A percentile compares a stretch with the other conserved stretches of the same genome.
Evolutionary conservation across 257 asterid genomes (phyloP).

Genomic region (Ophiorrhiza pumila): DNA sequence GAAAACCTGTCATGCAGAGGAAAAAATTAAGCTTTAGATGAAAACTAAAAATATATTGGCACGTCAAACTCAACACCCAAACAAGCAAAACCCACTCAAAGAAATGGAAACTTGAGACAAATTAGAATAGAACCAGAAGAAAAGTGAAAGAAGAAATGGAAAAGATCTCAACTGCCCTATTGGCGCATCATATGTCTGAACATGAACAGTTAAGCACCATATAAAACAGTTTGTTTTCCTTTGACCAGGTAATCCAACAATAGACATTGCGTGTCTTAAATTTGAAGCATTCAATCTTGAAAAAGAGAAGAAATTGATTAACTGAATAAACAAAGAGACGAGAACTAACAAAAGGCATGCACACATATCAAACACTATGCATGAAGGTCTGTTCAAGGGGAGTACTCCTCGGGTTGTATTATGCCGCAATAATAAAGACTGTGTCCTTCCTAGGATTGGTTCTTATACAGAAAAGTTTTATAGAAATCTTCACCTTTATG

Average conservation of each 20-base stretch:
- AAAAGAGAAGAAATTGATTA: neutral
- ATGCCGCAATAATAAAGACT: neutral
- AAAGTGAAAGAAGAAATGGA: neutral
- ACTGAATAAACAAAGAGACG: neutral
- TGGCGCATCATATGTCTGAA: neutral
- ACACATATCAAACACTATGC: neutral
- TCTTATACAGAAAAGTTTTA: neutral
- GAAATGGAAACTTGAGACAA: neutral
- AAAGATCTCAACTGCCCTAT: neutral
- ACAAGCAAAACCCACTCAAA: neutral
- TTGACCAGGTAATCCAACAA: neutral
- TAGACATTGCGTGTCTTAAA: neutral
- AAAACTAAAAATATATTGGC: neutral
- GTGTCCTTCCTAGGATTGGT: neutral
- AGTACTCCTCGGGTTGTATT: neutral
- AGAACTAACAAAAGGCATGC: neutral
- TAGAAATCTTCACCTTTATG: slow-evolving; percentile 46
- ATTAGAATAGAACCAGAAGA: neutral
- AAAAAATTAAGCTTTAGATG: neutral
- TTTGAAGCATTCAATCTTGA: neutral
- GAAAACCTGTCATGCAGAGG: slow-evolving; percentile 42
- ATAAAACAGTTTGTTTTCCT: neutral
- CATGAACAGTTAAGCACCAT: neutral
- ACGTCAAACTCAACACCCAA: neutral
- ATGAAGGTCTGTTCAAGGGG: neutral